Percentiles rank a stretch among this genome's conserved stretches.
Evolutionary conservation across 768 basidiomycete genomes (phyloP).

Genomic region (Suillus weaverae): DNA sequence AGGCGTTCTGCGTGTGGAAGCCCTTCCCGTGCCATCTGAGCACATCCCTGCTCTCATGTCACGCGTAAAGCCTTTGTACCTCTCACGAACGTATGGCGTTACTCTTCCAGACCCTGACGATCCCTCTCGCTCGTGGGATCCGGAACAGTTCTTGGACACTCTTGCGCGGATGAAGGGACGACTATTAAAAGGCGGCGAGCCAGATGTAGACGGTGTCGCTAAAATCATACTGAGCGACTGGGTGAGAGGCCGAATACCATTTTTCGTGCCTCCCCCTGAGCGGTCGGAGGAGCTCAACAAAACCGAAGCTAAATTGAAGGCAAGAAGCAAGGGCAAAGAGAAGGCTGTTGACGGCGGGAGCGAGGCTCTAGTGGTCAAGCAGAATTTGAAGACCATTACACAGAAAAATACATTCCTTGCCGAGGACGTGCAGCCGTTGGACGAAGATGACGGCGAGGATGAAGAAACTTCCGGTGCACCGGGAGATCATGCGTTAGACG

Average conservation of each 20-base stretch:
- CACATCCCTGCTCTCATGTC: slow-evolving; percentile 87
- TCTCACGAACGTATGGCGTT: slow-evolving; percentile 81
- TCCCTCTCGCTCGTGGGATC: slow-evolving; percentile 55
- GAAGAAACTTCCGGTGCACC: slow-evolving; percentile 21
- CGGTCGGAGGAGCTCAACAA: slow-evolving; percentile 68
- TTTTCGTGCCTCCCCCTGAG: slow-evolving; percentile 91
- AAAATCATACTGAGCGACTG: slow-evolving; percentile 96
- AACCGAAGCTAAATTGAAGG: slow-evolving; percentile 48
- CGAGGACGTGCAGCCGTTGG: slow-evolving; percentile 76
- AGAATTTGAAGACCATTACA: slow-evolving; percentile 83
- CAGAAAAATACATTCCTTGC: slow-evolving; percentile 86
- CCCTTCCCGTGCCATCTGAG: slow-evolving; percentile 87
- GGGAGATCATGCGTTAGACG: slow-evolving; percentile 14
- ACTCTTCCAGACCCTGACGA: slow-evolving; percentile 60
- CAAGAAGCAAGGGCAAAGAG: slow-evolving; percentile 57
- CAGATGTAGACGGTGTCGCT: slow-evolving; percentile 87
- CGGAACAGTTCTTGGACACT: slow-evolving; percentile 79
- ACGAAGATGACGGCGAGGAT: slow-evolving; percentile 42
- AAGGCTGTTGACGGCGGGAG: slow-evolving; percentile 33
- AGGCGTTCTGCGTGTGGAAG: slow-evolving; percentile 95
- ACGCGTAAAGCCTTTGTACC: slow-evolving; percentile 91
- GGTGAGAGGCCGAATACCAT: slow-evolving; percentile 97
- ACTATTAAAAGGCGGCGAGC: slow-evolving; percentile 91
- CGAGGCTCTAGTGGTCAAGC: slow-evolving; percentile 67
- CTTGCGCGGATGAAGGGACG: slow-evolving; percentile 92